Base-by-base conservation (phyloP, 306 rosid species). In the Casuarina cunninghamiana region DNA sequence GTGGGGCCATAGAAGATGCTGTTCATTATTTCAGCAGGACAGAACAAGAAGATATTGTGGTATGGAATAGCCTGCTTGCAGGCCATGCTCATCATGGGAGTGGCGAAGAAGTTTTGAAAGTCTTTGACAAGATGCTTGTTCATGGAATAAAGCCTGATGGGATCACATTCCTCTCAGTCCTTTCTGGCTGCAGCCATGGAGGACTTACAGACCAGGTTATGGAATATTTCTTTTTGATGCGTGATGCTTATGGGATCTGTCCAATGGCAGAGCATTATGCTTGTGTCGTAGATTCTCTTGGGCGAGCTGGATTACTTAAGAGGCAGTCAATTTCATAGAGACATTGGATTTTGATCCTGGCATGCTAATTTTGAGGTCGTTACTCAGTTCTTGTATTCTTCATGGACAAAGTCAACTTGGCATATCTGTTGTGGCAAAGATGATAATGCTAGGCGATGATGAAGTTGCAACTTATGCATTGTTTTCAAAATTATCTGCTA, bases 1-100 rank as follows among this genome's bases (percentile, higher is more conserved):
- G 71, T 65, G 71, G 71, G 48, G 71, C 71, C 6, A 65, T 65
- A 65, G 71, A 65, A 65, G 71, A 65, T 65, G 71, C 71, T 65
- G 71, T 65, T 41, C 46, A 39, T 41, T 39, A 65, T 65, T 65
- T 65, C 11, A 65, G 21, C 26, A 16, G 71, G 10, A 7, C 71
- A 3, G 48, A 2, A 0, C 45, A 65, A 13, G 10, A 65, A 65
- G 71, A 65, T 65, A 65, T 65, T 39, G 71, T 65, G 49, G 71
- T 39, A 38, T 65, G 71, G 71, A 65, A 65, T 65, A 65, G 71
- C 46, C 71, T 65, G 71, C 71, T 65, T 65, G 41, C 71, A 39
- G 71, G 71, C 26, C 48, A 65, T 65, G 71, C 71, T 16, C 71
- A 65, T 65, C 71, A 65, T 38, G 71, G 71, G 71, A 39, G 41